phyloP scores from a whole-genome alignment of 768 basidiomycete species.

The Leucogyrophana mollusca region DNA sequence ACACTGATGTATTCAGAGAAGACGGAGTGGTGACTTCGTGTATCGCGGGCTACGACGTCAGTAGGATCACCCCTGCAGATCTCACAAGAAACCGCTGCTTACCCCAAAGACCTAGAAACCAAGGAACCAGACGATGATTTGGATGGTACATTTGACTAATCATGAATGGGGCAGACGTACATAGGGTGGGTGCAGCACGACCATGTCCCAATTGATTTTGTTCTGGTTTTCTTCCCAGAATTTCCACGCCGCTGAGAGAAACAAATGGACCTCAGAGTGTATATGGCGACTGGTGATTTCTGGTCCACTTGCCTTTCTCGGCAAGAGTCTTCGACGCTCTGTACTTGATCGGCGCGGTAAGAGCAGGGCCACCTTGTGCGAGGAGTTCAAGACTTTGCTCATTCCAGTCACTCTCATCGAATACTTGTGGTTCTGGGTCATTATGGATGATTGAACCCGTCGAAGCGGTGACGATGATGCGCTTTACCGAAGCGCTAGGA shows the following conservation, averaged over 20 bases:
- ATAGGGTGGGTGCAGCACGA: constrained; percentile 32
- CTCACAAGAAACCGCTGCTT: not conserved
- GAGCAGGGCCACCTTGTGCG: not conserved
- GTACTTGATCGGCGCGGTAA: constrained; percentile 15
- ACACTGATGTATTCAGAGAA: constrained; percentile 34
- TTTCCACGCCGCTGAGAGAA: constrained; percentile 39
- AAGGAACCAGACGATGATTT: not conserved
- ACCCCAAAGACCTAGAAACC: not conserved
- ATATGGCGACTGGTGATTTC: not conserved
- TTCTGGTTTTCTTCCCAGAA: constrained; percentile 24
- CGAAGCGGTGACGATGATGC: not conserved
- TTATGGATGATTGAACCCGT: not conserved
- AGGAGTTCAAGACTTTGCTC: not conserved
- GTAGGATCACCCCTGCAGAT: not conserved
- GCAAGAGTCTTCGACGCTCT: constrained; percentile 30
- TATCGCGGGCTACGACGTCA: constrained; percentile 28
- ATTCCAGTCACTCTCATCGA: not conserved
- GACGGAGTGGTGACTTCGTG: constrained; percentile 31
- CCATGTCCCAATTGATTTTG: constrained; percentile 28
- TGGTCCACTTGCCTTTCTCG: constrained; percentile 20
- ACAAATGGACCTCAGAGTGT: not conserved
- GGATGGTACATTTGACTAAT: not conserved
- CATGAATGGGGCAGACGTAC: constrained; percentile 9
- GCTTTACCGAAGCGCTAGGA: not conserved
- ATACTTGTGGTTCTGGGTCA: not conserved